Evolutionary conservation across 495 filamentous ascomycete species (phyloP).

Genomic region (Hyphodiscus hymeniophilus): DNA sequence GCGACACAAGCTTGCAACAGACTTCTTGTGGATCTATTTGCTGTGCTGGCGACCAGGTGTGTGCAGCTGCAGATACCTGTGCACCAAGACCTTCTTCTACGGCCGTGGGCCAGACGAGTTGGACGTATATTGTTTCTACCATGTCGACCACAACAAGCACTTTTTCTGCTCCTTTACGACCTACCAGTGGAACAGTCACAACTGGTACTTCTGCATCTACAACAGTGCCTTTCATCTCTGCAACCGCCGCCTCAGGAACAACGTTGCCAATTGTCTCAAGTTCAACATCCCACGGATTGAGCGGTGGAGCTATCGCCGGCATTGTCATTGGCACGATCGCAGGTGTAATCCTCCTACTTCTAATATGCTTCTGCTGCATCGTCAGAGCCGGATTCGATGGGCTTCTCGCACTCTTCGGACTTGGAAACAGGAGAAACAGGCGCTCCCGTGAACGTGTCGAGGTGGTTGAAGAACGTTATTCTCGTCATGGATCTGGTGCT

Average conservation of each 20-base stretch:
- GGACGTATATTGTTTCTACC: neutral
- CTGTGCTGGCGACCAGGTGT: conserved; percentile 66
- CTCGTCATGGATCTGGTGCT: conserved; percentile 33
- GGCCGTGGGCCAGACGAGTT: neutral
- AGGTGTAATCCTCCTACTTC: conserved; percentile 62
- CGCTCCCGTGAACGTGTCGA: conserved; percentile 26
- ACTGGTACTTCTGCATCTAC: conserved; percentile 25
- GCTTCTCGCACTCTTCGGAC: conserved; percentile 58
- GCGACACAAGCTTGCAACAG: conserved; percentile 46
- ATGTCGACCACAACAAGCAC: conserved; percentile 1
- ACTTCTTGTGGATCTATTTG: conserved; percentile 64
- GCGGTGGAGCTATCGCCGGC: conserved; percentile 83
- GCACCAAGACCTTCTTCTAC: conserved; percentile 25
- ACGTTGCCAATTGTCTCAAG: conserved; percentile 17
- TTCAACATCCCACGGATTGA: conserved; percentile 42
- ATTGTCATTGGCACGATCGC: conserved; percentile 83
- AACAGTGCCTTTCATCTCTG: conserved; percentile 14
- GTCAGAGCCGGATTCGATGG: conserved; percentile 56
- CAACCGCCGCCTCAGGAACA: conserved; percentile 20
- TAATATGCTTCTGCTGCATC: conserved; percentile 70
- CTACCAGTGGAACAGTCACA: conserved; percentile 47
- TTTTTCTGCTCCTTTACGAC: conserved; percentile 55
- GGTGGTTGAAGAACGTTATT: conserved; percentile 62
- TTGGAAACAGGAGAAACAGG: conserved; percentile 32
- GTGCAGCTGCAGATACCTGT: conserved; percentile 44